Percentiles rank a stretch among this genome's conserved stretches.
These are phyloP conservation scores for Cryphonectria carpinicola DNA, from an alignment of 2,329 filamentous ascomycete genomes.

Conservation along the genomic window DNA sequence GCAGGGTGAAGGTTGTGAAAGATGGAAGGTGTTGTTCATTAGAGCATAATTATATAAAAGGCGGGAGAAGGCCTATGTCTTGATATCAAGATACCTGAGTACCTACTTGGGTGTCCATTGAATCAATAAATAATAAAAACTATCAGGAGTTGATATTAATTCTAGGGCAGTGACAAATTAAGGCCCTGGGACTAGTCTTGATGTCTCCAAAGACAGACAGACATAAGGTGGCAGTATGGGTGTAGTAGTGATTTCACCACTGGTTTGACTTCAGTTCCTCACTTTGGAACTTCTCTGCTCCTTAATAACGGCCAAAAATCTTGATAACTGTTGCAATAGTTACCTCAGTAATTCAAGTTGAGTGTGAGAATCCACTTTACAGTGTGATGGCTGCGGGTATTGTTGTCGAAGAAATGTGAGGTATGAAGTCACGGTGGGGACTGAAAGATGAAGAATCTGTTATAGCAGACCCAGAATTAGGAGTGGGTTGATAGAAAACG, in stretches of 20 bases:
- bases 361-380: background rate
- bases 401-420: background rate
- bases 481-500: slow-evolving; percentile 4
- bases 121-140: too few species aligned
- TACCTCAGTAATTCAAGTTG: background rate
- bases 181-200: background rate
- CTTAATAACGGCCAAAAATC: too few species aligned
- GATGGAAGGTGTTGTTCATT: too few species aligned
- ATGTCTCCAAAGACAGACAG: background rate
- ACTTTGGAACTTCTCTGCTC: background rate
- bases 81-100: too few species aligned
- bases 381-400: background rate
- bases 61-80: too few species aligned
- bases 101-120: too few species aligned
- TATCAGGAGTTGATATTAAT: too few species aligned
- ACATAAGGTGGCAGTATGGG: background rate
- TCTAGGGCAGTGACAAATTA: too few species aligned
- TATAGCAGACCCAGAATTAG: background rate
- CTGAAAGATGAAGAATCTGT: slow-evolving; percentile 5
- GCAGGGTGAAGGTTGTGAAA: too few species aligned
- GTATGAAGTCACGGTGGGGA: slow-evolving; percentile 15
- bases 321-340: background rate
- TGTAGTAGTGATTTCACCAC: background rate
- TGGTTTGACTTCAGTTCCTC: background rate
- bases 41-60: too few species aligned